Evolutionary conservation across 305 asterid genomes (phyloP), one percentile per base, ranked within the genome.

Genomic region (Fraxinus albicans): DNA sequence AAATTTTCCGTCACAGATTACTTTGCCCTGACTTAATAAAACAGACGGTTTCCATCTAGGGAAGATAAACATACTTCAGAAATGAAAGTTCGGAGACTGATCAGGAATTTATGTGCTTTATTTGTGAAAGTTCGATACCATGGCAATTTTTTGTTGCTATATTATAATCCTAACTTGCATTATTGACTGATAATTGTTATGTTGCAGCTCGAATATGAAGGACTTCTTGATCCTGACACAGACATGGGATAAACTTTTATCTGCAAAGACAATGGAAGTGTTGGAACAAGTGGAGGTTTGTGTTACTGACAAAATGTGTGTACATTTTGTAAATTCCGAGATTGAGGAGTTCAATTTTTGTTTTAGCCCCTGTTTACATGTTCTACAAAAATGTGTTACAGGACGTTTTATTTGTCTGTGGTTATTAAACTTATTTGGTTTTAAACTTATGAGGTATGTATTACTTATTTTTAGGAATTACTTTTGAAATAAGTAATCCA

Each of bases 191-290:
- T 17, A 50, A 21, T 77, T 77, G 58, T 27, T 73, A 23, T 38
- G 72, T 70, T 89, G 89, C 93, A 92, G 97, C 86, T 88, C 81
- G 97, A 93, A 83, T 92, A 83, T 31, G 91, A 88, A 79, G 94
- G 80, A 55, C 88, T 88, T 72, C 76, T 78, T 76, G 83, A 93
- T 79, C 92, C 93, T 53, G 90, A 91, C 82, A 85, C 65, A 15
- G 83, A 86, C 82, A 89, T 91, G 96, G 83, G 86, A 33, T 89
- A 53, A 74, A 85, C 60, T 50, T 76, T n/a, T 33, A 12, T 36
- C 76, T 78, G 34, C 67, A 4, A 8, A 80, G 44, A 23, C 3
- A 36, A 65, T 40, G 80, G 76, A 34, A 69, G 40, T 13, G n/a
- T 17, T 63, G 17, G 25, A 47, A 73, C 19, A 44, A 25, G 50